These are phyloP conservation scores for Aureobasidium sp. DNA, from an alignment of 2,329 filamentous ascomycete species.

Conservation along the genomic window DNA sequence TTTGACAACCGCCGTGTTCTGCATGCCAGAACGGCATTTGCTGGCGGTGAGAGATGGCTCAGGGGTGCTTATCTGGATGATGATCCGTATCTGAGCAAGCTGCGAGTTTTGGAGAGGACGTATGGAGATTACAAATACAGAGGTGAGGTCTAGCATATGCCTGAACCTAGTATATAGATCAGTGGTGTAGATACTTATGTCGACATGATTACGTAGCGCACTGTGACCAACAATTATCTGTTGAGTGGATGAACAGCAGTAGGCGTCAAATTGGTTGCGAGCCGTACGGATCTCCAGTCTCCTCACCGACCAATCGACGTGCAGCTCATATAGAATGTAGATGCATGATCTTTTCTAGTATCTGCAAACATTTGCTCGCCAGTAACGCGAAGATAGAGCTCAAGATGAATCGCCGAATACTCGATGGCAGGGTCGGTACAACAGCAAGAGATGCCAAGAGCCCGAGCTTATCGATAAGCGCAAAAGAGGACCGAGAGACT, in stretches of 20 bases:
- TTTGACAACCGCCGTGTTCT: slow-evolving; percentile 84
- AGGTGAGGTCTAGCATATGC: too few species aligned
- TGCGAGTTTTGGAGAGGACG: slow-evolving; percentile 15
- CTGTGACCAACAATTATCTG: too few species aligned
- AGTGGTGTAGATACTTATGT: not conserved
- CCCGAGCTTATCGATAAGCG: not conserved
- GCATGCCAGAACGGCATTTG: slow-evolving; percentile 74
- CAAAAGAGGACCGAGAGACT: not conserved
- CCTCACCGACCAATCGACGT: too few species aligned
- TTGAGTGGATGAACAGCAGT: too few species aligned
- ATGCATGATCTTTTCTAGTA: too few species aligned
- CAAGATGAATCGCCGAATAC: not conserved
- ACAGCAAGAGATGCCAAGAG: not conserved
- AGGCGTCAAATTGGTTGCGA: too few species aligned
- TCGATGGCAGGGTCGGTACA: not conserved
- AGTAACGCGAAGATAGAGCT: not conserved
- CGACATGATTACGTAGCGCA: too few species aligned
- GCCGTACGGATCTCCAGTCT: too few species aligned
- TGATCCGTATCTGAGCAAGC: slow-evolving; percentile 48
- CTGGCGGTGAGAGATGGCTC: slow-evolving; percentile 64
- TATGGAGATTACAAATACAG: too few species aligned
- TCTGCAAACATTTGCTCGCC: too few species aligned
- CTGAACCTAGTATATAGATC: too few species aligned
- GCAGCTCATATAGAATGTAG: too few species aligned
- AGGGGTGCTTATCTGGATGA: slow-evolving; percentile 75